Conservation (phyloP, 2,329 filamentous ascomycete species). For the Penicillium sp. region DNA sequence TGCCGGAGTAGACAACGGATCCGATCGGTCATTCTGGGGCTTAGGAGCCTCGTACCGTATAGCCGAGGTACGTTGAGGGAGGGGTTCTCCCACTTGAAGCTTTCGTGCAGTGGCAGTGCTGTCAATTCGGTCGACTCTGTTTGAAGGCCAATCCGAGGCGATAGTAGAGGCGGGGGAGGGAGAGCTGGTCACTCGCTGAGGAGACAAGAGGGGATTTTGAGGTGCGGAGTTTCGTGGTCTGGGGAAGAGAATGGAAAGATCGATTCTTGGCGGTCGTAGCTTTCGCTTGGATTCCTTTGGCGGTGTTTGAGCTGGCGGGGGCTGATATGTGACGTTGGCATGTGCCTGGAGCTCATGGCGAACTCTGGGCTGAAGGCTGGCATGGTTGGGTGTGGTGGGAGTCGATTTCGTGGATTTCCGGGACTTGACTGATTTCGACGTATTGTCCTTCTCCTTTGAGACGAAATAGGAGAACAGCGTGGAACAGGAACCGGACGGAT, state of each 20-base stretch:
- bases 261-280: conserved; percentile 38
- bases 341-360: conserved; percentile 18
- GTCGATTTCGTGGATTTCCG: conserved; percentile 37
- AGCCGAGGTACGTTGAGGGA: conserved; percentile 13
- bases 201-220: conserved; percentile 36
- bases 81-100: conserved; percentile 24
- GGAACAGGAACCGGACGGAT: conserved; percentile 43
- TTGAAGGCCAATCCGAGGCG: conserved; percentile 30
- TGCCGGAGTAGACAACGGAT: conserved; percentile 19
- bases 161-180: conserved; percentile 38
- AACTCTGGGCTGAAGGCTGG: conserved; percentile 16
- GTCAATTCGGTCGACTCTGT: conserved; percentile 10
- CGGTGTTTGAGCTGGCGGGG: conserved; percentile 14
- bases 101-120: conserved; percentile 21
- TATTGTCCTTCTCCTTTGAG: conserved; percentile 31
- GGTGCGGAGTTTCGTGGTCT: conserved; percentile 32
- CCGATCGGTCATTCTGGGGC: conserved; percentile 14
- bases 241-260: conserved; percentile 42
- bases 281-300: conserved; percentile 38
- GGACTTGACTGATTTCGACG: conserved; percentile 29
- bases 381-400: conserved; percentile 20
- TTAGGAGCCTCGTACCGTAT: conserved; percentile 13
- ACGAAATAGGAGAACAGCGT: conserved; percentile 48
- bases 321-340: conserved; percentile 22
- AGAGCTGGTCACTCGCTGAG: conserved; percentile 39